Evolutionary conservation across 2,329 filamentous ascomycete species (phyloP), one percentile per base, ranked within the genome.

Genomic region (Basipetospora chlamydospora): DNA sequence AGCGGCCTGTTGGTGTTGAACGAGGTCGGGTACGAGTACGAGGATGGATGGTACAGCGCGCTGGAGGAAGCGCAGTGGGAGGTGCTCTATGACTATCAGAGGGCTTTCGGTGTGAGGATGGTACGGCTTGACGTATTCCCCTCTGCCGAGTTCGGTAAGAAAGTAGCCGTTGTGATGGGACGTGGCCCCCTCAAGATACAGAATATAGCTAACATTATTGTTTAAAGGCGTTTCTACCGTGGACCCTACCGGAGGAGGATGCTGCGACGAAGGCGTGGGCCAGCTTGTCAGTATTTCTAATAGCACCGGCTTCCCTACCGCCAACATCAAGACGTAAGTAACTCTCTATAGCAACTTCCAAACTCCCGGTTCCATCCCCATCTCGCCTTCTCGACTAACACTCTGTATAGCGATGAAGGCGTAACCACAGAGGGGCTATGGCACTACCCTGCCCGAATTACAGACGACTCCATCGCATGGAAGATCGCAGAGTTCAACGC

Each of bases 121-220:
- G 70, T 76, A 21, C 66, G 72, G 32, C 53, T 73, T 16, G 70
- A 75, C 46, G 67, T 67, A 5, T 74, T 63, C 44, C 73, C 73
- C 5, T 60, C 60, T 7, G 49, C 61, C 9, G 59, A 63, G 7
- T 69, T 62, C 46, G 69, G 70, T 46, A 54, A 55, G 44, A 26
- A 5, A 23, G 11, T 23, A n/a, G n/a, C n/a, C n/a, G n/a, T n/a
- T n/a, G n/a, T n/a, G n/a, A n/a, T n/a, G n/a, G n/a, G n/a, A n/a
- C n/a, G n/a, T n/a, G n/a, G n/a, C n/a, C n/a, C n/a, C n/a, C n/a
- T n/a, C n/a, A n/a, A n/a, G n/a, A n/a, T n/a, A n/a, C n/a, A n/a
- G n/a, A n/a, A n/a, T n/a, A n/a, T n/a, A n/a, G n/a, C n/a, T n/a
- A n/a, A n/a, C n/a, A n/a, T n/a, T n/a, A n/a, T n/a, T n/a, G n/a